phyloP scores from a whole-genome alignment of 768 basidiomycete genomes.

The Tylopilus rubrobrunneus region DNA sequence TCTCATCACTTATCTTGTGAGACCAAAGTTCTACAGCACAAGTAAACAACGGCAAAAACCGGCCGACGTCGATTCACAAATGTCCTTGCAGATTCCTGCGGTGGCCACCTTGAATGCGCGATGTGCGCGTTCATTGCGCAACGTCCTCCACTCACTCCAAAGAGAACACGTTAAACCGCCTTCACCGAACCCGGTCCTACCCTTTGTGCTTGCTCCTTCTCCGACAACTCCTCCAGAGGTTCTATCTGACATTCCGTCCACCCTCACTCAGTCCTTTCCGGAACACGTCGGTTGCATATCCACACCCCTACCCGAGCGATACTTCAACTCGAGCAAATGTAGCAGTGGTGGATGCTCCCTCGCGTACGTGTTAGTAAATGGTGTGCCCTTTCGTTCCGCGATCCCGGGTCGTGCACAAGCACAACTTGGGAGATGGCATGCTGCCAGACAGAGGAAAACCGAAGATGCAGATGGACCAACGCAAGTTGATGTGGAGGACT shows the following conservation, averaged over 20 bases:
- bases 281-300: constrained; percentile 61
- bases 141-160: constrained; percentile 3
- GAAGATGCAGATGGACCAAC: neutral
- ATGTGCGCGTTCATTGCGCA: constrained; percentile 19
- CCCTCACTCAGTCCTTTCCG: constrained; percentile 38
- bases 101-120: constrained; percentile 16
- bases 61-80: neutral
- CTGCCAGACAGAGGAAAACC: constrained; percentile 36
- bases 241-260: constrained; percentile 37
- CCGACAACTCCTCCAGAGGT: constrained; percentile 15
- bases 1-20: too few relatives aligned
- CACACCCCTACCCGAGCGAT: constrained; percentile 38
- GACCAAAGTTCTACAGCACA: too few relatives aligned
- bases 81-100: constrained; percentile 13
- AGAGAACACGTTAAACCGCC: neutral
- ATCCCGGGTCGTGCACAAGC: constrained; percentile 54
- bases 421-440: constrained; percentile 73
- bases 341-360: constrained; percentile 45
- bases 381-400: constrained; percentile 56
- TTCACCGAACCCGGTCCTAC: constrained; percentile 6
- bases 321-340: constrained; percentile 1
- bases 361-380: constrained; percentile 44
- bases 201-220: constrained; percentile 29
- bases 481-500: neutral
- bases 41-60: too few relatives aligned